Evolutionary conservation across 2,329 filamentous ascomycete species (phyloP).

Genomic region (Cylindrodendrum hubeiense): DNA sequence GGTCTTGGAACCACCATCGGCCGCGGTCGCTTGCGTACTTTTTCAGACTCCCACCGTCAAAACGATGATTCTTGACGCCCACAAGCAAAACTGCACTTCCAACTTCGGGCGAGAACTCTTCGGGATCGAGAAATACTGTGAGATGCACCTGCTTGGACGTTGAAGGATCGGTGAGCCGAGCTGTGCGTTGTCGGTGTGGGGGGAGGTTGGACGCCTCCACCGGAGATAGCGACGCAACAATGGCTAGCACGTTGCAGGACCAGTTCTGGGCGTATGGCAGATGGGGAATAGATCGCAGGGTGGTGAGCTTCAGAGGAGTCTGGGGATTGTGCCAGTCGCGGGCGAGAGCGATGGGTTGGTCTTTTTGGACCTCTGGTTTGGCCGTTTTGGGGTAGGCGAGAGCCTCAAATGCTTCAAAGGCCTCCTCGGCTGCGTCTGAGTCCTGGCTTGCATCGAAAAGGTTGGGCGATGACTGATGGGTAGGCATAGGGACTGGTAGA

Average conservation of each 20-base stretch:
- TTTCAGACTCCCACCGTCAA: slow-evolving; percentile 61
- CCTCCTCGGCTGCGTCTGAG: slow-evolving; percentile 44
- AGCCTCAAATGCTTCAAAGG: slow-evolving; percentile 54
- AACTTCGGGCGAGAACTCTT: slow-evolving; percentile 58
- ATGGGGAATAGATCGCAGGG: slow-evolving; percentile 61
- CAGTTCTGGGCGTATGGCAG: slow-evolving; percentile 70
- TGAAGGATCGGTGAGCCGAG: slow-evolving; percentile 63
- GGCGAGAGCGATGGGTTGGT: slow-evolving; percentile 52
- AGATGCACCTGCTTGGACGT: slow-evolving; percentile 65
- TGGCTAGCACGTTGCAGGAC: slow-evolving; percentile 66
- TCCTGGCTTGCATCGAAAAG: background rate
- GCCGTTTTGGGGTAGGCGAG: slow-evolving; percentile 43
- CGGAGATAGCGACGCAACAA: slow-evolving; percentile 61
- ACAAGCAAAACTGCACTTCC: slow-evolving; percentile 65
- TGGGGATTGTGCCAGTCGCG: slow-evolving; percentile 56
- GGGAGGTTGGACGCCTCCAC: slow-evolving; percentile 63
- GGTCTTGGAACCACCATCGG: slow-evolving; percentile 66
- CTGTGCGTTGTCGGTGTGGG: slow-evolving; percentile 64
- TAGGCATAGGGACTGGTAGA: background rate
- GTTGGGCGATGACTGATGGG: background rate
- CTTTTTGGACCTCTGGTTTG: slow-evolving; percentile 8
- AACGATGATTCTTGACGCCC: slow-evolving; percentile 69
- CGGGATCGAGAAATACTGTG: slow-evolving; percentile 67
- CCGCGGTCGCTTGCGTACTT: slow-evolving; percentile 57
- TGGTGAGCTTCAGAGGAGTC: slow-evolving; percentile 64